phyloP scores from a whole-genome alignment of 202 grass and related monocot species.

The Panicum virgatum region DNA sequence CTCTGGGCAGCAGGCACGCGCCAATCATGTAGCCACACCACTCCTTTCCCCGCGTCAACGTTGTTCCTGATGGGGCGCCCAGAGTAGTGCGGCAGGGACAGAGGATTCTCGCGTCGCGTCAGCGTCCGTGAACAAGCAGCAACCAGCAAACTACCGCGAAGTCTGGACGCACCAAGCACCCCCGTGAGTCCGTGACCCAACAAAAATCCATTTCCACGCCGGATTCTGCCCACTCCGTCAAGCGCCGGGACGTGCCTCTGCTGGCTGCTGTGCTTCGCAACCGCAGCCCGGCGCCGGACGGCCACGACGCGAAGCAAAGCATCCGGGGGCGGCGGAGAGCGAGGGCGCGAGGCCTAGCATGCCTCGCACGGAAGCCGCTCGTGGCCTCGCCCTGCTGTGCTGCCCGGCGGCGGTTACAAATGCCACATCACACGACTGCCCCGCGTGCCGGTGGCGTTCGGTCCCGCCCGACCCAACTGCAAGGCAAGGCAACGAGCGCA shows the following conservation, averaged over 20 bases:
- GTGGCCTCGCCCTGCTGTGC: background rate
- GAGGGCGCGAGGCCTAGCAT: background rate
- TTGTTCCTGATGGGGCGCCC: background rate
- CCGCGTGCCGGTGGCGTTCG: constrained; percentile 5
- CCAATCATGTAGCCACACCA: background rate
- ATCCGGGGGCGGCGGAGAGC: background rate
- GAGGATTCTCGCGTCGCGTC: background rate
- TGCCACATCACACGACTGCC: background rate
- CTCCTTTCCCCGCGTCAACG: constrained; percentile 24
- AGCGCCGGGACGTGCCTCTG: background rate
- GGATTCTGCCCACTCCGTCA: too few relatives aligned
- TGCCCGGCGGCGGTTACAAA: too few relatives aligned
- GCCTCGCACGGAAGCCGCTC: constrained; percentile 1
- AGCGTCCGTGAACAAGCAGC: background rate
- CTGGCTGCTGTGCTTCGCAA: background rate
- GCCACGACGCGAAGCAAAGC: background rate
- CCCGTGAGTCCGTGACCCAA: background rate
- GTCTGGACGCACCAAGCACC: background rate
- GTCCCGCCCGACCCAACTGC: background rate
- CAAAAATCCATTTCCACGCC: too few relatives aligned
- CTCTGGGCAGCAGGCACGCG: background rate
- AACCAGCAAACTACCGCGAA: too few relatives aligned
- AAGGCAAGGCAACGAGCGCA: background rate
- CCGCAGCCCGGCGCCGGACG: background rate
- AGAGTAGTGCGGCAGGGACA: background rate